Evolutionary conservation across 225 moss, liverwort and hornwort genomes (phyloP), one percentile per base, ranked within the genome.

Genomic region (Climacium dendroides): DNA sequence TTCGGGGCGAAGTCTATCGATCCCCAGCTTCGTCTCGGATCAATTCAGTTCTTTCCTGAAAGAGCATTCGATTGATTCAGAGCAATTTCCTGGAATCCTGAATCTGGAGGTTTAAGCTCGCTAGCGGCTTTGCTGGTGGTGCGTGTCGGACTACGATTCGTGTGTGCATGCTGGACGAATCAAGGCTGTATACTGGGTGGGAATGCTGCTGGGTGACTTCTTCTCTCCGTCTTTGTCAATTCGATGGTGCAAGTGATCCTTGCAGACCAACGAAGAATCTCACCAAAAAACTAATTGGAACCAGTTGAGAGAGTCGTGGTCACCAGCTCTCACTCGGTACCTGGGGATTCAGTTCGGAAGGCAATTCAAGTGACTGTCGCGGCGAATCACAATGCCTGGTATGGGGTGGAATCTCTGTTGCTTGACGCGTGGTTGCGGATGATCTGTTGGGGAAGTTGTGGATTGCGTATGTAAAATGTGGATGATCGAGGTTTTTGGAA

Each of bases 211-310:
- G 89, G 87, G 89, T 79, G 89, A 86, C 70, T 52, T 87, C 61
- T 89, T 90, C 89, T 91, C 90, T 85, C 90, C 93, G 58, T 91
- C 91, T 78, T 78, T 90, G 61, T 90, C 91, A 65, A 90, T 93
- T 90, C 91, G 87, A 92, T 93, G 93, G 90, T 92, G 75, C 84
- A 66, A 79, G 79, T 86, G 72, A 84, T 60, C 62, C 71, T 79
- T 48, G 88, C 37, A 43, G 78, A 61, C 52, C 81, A 81, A 48
- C 74, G 62, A 69, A 85, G 91, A 83, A 91, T 79, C 80, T 76
- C 48, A 5, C 39, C 39, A 1, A 37, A 22, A 57, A 54, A 8
- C 11, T 86, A 30, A 67, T 58, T 58, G 57, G 41, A 35, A 34
- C 11, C 37, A 64, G 48, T 32, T 48, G 87, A 39, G 72, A 65